phyloP scores from a whole-genome alignment of 441 rosid genomes.

The Populus tomentosa region DNA sequence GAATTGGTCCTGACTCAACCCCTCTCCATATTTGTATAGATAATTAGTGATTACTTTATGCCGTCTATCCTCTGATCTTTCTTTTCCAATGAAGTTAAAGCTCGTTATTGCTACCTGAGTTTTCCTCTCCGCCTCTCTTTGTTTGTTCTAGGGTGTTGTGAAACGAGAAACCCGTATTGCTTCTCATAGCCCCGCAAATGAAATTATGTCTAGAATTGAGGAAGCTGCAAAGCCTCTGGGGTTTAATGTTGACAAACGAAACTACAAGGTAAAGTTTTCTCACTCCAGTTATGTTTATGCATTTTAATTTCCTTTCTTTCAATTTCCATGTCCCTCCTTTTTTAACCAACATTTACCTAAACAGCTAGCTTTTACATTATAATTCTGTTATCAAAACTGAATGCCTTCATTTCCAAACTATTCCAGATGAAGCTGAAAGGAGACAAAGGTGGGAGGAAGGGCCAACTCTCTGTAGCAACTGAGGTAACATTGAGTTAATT shows the following conservation, averaged over 20 bases:
- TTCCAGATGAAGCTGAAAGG: constrained; percentile 83
- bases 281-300: neutral
- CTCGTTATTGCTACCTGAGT: neutral
- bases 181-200: constrained; percentile 70
- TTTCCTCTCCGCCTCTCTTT: constrained; percentile 1
- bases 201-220: constrained; percentile 82
- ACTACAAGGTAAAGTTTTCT: constrained; percentile 63
- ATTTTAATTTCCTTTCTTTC: neutral
- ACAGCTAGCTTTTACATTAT: neutral
- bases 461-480: constrained; percentile 80
- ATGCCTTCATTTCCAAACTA: constrained; percentile 4
- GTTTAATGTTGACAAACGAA: constrained; percentile 73
- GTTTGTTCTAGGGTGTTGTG: constrained; percentile 50
- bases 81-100: neutral
- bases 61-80: constrained; percentile 5
- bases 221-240: constrained; percentile 96
- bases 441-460: constrained; percentile 80
- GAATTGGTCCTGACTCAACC: neutral
- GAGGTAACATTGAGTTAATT: constrained; percentile 51
- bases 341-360: neutral
- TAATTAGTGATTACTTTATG: neutral
- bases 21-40: neutral
- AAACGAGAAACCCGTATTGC: constrained; percentile 88
- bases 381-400: neutral
- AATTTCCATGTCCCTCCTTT: neutral